Percentiles rank a stretch among this genome's conserved stretches.
These are phyloP conservation scores for Imleria badia DNA, from an alignment of 768 basidiomycete species.

Conservation along the genomic window DNA sequence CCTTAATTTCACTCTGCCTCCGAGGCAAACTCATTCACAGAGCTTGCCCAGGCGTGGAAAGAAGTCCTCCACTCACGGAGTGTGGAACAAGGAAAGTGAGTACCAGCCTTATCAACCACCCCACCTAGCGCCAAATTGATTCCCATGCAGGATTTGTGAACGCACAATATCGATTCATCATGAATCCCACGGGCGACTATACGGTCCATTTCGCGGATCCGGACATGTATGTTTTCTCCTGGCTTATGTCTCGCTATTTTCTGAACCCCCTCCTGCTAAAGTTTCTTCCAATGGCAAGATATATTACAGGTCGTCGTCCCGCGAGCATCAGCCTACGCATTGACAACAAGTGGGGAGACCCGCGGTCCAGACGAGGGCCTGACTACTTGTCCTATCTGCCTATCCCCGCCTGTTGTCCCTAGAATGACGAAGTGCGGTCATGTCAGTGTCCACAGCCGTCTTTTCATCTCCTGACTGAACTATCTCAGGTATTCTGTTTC, in stretches of 20 bases:
- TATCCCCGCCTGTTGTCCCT: constrained; percentile 85
- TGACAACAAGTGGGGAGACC: constrained; percentile 51
- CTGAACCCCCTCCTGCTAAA: constrained; percentile 29
- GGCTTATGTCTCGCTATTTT: not conserved
- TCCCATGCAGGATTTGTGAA: constrained; percentile 83
- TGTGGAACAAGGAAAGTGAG: constrained; percentile 93
- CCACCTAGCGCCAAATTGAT: constrained; percentile 16
- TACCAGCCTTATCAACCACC: constrained; percentile 24
- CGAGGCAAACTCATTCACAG: constrained; percentile 65
- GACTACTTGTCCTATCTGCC: constrained; percentile 90
- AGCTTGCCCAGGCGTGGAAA: constrained; percentile 74
- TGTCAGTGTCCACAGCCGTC: constrained; percentile 51
- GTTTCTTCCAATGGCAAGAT: constrained; percentile 95
- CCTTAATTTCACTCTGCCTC: constrained; percentile 92
- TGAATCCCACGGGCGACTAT: constrained; percentile 90
- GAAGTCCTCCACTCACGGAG: constrained; percentile 59
- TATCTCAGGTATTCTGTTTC: constrained; percentile 82
- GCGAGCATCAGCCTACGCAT: constrained; percentile 71
- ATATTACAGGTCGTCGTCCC: constrained; percentile 94
- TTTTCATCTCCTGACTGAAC: constrained; percentile 16
- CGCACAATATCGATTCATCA: constrained; percentile 93
- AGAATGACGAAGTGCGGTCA: constrained; percentile 98
- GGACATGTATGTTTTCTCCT: constrained; percentile 70
- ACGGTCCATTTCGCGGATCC: constrained; percentile 97
- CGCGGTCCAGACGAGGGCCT: constrained; percentile 54